Evolutionary conservation across 179 eudicot species (phyloP).

Genomic region (Monotropa hypopitys): DNA sequence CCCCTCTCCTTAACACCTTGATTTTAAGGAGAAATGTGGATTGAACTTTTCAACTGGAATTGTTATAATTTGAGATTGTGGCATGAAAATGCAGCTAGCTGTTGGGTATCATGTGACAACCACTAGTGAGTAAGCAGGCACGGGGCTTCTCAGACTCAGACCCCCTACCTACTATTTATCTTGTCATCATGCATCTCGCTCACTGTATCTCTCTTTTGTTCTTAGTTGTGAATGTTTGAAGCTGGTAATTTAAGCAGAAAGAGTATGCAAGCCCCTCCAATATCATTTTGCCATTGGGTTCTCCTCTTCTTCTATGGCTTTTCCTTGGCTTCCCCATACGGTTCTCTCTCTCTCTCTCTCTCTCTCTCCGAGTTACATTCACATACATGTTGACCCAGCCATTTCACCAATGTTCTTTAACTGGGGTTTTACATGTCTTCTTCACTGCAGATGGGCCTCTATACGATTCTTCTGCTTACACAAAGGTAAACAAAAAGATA

Average conservation of each 20-base stretch:
- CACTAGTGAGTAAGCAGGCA: neutral
- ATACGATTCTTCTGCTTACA: conserved; percentile 62
- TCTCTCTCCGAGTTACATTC: neutral
- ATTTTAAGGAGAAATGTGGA: too few species aligned
- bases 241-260: conserved; percentile 7
- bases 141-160: neutral
- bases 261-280: conserved; percentile 9
- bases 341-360: conserved; percentile 15
- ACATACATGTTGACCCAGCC: too few species aligned
- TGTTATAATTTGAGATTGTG: neutral
- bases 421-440: neutral
- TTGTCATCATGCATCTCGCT: conserved; percentile 5
- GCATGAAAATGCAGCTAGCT: neutral
- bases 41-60: neutral
- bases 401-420: neutral
- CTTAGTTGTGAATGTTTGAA: neutral
- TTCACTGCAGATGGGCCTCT: conserved; percentile 50
- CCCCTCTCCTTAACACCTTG: too few species aligned
- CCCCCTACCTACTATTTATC: conserved; percentile 10
- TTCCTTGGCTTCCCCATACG: conserved; percentile 12
- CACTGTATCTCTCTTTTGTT: neutral
- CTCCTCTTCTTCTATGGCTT: conserved; percentile 5
- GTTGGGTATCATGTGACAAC: conserved; percentile 15
- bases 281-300: conserved; percentile 6
- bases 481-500: conserved; percentile 30